Evolutionary conservation across 768 basidiomycete genomes (phyloP).

Genomic region (Postia placenta): DNA sequence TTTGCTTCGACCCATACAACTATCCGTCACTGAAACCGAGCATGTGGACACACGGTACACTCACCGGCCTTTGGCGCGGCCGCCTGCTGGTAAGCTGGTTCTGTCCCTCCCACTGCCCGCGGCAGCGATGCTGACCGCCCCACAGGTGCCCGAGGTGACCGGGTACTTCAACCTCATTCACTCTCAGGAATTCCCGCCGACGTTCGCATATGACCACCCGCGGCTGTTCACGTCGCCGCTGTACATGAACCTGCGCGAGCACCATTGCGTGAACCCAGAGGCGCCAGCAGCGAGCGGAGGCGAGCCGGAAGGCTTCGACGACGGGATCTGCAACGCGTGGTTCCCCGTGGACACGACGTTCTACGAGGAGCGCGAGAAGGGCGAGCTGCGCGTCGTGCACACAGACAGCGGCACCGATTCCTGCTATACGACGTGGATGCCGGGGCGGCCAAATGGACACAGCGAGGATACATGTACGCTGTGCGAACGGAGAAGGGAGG

Average conservation of each 20-base stretch:
- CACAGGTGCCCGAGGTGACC: slow-evolving; percentile 28
- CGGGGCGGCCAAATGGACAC: slow-evolving; percentile 35
- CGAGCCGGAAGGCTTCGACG: slow-evolving; percentile 18
- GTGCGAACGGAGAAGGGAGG: slow-evolving; percentile 10
- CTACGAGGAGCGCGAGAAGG: slow-evolving; percentile 12
- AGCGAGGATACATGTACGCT: slow-evolving; percentile 31
- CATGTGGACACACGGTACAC: slow-evolving; percentile 43
- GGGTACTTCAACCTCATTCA: slow-evolving; percentile 25
- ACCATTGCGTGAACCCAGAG: slow-evolving; percentile 39
- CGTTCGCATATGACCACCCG: slow-evolving; percentile 29
- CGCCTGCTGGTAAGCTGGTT: slow-evolving; percentile 44
- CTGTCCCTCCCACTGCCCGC: not conserved
- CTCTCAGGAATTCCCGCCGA: slow-evolving; percentile 15
- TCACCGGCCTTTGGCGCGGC: slow-evolving; percentile 59
- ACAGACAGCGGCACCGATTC: slow-evolving; percentile 4
- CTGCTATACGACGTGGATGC: slow-evolving; percentile 37
- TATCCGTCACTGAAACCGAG: slow-evolving; percentile 16
- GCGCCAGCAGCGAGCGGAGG: slow-evolving; percentile 23
- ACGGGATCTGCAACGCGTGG: slow-evolving; percentile 39
- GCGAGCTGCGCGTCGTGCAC: not conserved
- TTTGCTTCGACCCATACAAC: slow-evolving; percentile 35
- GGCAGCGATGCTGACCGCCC: not conserved
- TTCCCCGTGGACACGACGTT: slow-evolving; percentile 20
- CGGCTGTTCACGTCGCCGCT: slow-evolving; percentile 30
- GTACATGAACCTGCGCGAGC: slow-evolving; percentile 55